Evolutionary conservation across 2,329 filamentous ascomycete genomes (phyloP), one percentile per base, ranked within the genome.

Genomic region (Ophiostoma himal-ulmi): DNA sequence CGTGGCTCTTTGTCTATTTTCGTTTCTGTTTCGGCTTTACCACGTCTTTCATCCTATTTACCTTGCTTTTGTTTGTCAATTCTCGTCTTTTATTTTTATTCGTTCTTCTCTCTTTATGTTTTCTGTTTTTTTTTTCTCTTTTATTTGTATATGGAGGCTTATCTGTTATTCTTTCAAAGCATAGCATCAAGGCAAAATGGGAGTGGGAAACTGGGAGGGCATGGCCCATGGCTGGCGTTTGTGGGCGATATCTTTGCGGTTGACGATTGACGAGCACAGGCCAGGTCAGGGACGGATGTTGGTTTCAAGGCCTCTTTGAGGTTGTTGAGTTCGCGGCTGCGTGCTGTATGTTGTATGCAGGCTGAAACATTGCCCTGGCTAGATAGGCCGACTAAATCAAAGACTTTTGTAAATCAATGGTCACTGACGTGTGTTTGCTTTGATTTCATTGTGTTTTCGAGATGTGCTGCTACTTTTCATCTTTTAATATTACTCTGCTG

Each of bases 291-390:
- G 7, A 8, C 3, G 36, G 36, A 14, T 62, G 57, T 20, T 62
- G 57, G 57, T 34, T 34, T 62, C 57, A 62, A 62, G 57, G 36
- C 26, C 26, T 62, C 52, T 62, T 14, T 62, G 26, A 62, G 57
- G 57, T 34, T 26, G 3, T 62, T 62, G 57, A 62, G 57, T 13
- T 26, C 26, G 20, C 44, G 5, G 44, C 17, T 48, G 44, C 17
- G 20, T 48, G 44, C 17, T 48, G 44, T 48, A 62, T 30, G 57
- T 34, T 10, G 20, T 22, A 34, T 62, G 57, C 57, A 62, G 26
- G 22, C 26, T 62, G 57, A 34, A 30, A 62, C 26, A 30, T 3
- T 34, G 57, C 26, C 5, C 57, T 26, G 5, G 34, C 57, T 62
- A 62, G 57, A 20, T 62, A 20, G 57, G 26, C 44, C 44, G 44